phyloP scores from a whole-genome alignment of 116 monocot species.

The Dioscorea cayenensis region DNA sequence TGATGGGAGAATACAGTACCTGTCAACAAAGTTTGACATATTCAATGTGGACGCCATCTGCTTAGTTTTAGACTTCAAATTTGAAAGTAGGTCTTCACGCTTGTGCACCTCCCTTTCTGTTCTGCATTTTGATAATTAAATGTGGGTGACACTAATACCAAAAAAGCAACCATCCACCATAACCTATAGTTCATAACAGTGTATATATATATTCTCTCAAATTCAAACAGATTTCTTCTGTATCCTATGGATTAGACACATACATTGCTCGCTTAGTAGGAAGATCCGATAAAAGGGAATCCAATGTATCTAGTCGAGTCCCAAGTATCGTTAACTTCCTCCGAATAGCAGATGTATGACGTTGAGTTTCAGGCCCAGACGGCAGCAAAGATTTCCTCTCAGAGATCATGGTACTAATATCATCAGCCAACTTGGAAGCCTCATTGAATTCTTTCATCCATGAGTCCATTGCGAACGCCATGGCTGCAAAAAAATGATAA shows the following conservation, averaged over 20 bases:
- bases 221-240: too few species aligned
- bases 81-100: constrained; percentile 38
- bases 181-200: too few species aligned
- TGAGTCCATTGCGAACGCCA: constrained; percentile 57
- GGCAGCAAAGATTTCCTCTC: constrained; percentile 57
- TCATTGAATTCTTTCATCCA: constrained; percentile 81
- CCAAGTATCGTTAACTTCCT: constrained; percentile 87
- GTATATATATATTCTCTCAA: too few species aligned
- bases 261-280: constrained; percentile 62
- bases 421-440: constrained; percentile 73
- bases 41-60: constrained; percentile 59
- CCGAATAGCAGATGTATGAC: constrained; percentile 57
- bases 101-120: constrained; percentile 49
- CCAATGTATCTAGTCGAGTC: constrained; percentile 73
- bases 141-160: background rate
- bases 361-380: constrained; percentile 59
- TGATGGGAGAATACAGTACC: constrained; percentile 19
- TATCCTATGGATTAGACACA: constrained; percentile 1
- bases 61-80: constrained; percentile 50
- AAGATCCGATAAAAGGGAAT: constrained; percentile 46
- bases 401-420: constrained; percentile 65
- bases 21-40: constrained; percentile 52
- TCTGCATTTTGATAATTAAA: constrained; percentile 18
- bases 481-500: constrained; percentile 21
- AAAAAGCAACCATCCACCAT: too few species aligned